Evolutionary conservation across 345 rosid genomes (phyloP), one percentile per base, ranked within the genome.

Genomic region (Pistacia atlantica): DNA sequence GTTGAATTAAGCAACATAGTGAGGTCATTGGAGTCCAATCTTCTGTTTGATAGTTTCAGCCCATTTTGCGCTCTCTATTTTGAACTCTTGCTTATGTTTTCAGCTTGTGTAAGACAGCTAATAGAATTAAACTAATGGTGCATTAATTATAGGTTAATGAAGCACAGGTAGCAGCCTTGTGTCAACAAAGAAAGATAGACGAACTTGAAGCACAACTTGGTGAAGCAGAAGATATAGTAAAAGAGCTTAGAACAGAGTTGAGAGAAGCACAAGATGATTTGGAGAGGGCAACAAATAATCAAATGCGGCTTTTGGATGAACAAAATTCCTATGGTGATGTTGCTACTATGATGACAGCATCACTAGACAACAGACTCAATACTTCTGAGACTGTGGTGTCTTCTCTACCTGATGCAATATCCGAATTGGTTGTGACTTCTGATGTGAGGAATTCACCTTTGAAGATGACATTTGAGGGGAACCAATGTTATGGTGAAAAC

Each of bases 151-250:
- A 95, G 98, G 89, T 80, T 28, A 90, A 80, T 79, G 97, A 93
- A 85, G 87, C 98, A 73, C 90, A 88, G 81, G 81, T 73, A 78
- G 66, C 74, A 68, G 79, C 90, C 56, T 67, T 84, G 78, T 78
- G 72, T 80, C 95, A 88, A 76, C 89, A 83, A 71, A 86, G 61
- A 72, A 91, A 81, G 84, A 87, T 95, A 74, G 94, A 87, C 38
- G 98, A 92, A 83, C 93, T 94, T 72, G 97, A 95, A 81, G 91
- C 95, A 77, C 98, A 85, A 80, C 88, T 95, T 38, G 92, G 92
- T 71, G 98, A 93, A 87, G 95, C 97, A 71, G 91, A 91, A 84
- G 95, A 89, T 82, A 88, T 89, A 58, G 97, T 90, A 46, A 88
- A 87, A 84, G 98, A 92, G 75, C 93, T 95, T 67, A 87, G 94